These are phyloP conservation scores for Lentinula sp. DNA, from an alignment of 768 basidiomycete genomes.

Conservation along the genomic window DNA sequence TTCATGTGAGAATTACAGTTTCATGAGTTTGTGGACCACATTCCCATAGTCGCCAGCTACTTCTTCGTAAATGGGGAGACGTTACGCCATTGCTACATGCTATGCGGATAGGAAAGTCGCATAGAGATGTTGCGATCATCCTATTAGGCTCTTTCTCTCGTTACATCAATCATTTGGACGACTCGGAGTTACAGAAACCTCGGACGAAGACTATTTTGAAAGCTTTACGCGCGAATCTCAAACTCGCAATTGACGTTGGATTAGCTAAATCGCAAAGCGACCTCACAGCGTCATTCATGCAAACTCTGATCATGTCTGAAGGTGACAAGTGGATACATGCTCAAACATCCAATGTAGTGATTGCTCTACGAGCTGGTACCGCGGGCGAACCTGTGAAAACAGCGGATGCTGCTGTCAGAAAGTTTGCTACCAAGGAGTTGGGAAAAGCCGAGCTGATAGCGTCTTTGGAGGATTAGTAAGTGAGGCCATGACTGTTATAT, in stretches of 20 bases:
- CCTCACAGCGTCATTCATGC: constrained; percentile 87
- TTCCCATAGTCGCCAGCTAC: constrained; percentile 36
- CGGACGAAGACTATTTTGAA: constrained; percentile 71
- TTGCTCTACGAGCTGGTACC: constrained; percentile 63
- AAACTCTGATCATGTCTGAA: constrained; percentile 95
- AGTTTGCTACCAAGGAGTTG: constrained; percentile 84
- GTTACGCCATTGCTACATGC: constrained; percentile 89
- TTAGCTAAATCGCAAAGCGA: constrained; percentile 76
- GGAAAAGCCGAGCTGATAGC: constrained; percentile 75
- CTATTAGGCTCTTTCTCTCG: constrained; percentile 88
- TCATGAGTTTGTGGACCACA: not conserved
- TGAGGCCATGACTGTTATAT: constrained; percentile 9
- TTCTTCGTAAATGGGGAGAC: constrained; percentile 81
- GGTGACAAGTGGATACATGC: constrained; percentile 85
- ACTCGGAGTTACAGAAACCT: constrained; percentile 53
- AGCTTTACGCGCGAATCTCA: constrained; percentile 83
- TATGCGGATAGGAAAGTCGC: constrained; percentile 70
- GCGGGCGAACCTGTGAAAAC: constrained; percentile 69
- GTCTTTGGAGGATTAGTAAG: constrained; percentile 86
- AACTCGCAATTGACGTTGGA: constrained; percentile 88
- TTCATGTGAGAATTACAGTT: constrained; percentile 49
- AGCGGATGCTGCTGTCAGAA: constrained; percentile 72
- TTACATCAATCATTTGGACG: constrained; percentile 85
- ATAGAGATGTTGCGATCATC: constrained; percentile 80
- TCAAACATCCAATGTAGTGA: constrained; percentile 60